Base-by-base conservation (phyloP, 768 basidiomycete genomes). In the Amanita inopinata region DNA sequence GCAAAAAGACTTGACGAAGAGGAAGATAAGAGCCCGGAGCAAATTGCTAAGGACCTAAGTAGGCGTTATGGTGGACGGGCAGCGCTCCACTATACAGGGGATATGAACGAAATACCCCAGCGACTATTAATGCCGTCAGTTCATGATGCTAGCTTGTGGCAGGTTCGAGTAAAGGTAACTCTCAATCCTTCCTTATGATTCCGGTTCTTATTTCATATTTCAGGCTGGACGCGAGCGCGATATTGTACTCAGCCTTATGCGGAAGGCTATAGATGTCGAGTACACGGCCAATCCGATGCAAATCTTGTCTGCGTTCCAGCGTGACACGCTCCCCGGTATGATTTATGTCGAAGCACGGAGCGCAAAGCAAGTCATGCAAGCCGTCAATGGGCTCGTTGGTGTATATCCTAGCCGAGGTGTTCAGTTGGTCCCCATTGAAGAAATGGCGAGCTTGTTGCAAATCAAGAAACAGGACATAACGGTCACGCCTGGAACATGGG, bases 291-390 rank as follows among this genome's bases (percentile, higher is more conserved):
- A 70, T 23, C 89, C 91, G 0, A 74, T 97, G 30, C 73, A 73
- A n/a, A 92, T 99, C 51, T 66, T 86, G 33, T 90, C 96, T 5
- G 91, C 90, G 4, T 99, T 99, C 63, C 87, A 94, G 59, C 83
- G 94, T 34, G 93, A 98, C 58, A 93, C 93, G 2, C 69, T 99
- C 2, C 80, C 86, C 0, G 94, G 94, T 1, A 91, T 91, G 80
- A 83, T 99, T 48, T 99, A 98, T 56, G 82, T 99, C 35, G 96
- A 99, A 64, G 91, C 94, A 6, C 78, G 84, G 38, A 84, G 84
- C 48, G 73, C 90, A 22, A 80, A 87, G 46, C 80, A 90, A 53
- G 94, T 97, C 43, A 75, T 70, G 49, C 73, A 82, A 44, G 93
- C 94, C 4, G 77, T 88, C 56, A 74, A 79, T 44, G 94, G 94